Evolutionary conservation across 768 basidiomycete species (phyloP).

Genomic region (Podaxis sp.): DNA sequence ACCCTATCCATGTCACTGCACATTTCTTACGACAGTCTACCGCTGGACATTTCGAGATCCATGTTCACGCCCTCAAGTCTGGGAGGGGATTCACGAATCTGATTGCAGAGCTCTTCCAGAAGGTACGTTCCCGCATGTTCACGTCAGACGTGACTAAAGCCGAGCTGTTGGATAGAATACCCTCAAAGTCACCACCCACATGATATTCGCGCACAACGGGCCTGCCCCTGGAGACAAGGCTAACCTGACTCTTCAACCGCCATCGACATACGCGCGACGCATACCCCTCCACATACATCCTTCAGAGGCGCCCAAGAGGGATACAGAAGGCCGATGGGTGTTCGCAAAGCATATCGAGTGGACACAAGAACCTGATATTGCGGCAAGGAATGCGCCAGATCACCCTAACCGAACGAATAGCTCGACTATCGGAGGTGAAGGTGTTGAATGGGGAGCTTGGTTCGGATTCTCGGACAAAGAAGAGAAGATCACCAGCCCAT

Average conservation of each 20-base stretch:
- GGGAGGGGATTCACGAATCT: slow-evolving; percentile 59
- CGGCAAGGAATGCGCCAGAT: slow-evolving; percentile 36
- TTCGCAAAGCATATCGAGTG: slow-evolving; percentile 35
- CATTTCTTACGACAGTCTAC: slow-evolving; percentile 53
- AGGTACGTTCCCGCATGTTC: slow-evolving; percentile 33
- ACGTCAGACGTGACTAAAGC: not conserved
- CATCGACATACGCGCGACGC: slow-evolving; percentile 61
- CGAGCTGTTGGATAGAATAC: slow-evolving; percentile 33
- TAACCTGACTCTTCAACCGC: slow-evolving; percentile 39
- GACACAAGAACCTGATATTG: slow-evolving; percentile 42
- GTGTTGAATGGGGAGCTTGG: slow-evolving; percentile 62
- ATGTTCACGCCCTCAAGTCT: slow-evolving; percentile 44
- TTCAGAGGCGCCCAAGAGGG: slow-evolving; percentile 28
- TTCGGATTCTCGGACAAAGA: slow-evolving; percentile 41
- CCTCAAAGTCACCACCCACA: slow-evolving; percentile 50
- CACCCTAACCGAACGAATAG: slow-evolving; percentile 37
- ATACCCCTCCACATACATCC: slow-evolving; percentile 58
- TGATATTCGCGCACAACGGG: slow-evolving; percentile 53
- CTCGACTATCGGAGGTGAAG: slow-evolving; percentile 49
- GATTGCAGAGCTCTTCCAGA: slow-evolving; percentile 58
- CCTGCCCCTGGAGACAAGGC: slow-evolving; percentile 26
- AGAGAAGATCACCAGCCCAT: slow-evolving; percentile 46
- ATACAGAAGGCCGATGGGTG: slow-evolving; percentile 30
- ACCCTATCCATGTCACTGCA: slow-evolving; percentile 60
- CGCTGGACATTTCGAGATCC: slow-evolving; percentile 44